A percentile compares a stretch with the other conserved stretches of the same genome.
Conservation (phyloP, 192 early-diverging fungal genomes). For the Backusella sp. region DNA sequence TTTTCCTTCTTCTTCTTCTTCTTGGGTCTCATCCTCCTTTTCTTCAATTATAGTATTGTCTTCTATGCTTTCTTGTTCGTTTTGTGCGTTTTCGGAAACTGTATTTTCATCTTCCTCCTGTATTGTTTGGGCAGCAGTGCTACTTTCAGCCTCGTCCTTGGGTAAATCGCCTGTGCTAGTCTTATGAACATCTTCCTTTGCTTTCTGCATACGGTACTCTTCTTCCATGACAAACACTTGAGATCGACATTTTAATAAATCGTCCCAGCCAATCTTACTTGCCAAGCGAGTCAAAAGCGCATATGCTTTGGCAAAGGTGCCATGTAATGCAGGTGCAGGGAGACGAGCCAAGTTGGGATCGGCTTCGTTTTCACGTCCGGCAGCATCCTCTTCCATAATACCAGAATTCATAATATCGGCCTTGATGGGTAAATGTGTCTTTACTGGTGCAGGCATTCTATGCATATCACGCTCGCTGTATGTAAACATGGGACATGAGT, state of each 20-base stretch:
- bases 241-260: constrained; percentile 82
- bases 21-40: constrained; percentile 29
- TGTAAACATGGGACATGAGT: constrained; percentile 99
- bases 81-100: neutral
- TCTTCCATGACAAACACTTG: constrained; percentile 99
- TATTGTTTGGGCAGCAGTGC: neutral
- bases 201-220: constrained; percentile 82
- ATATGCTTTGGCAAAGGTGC: constrained; percentile 94
- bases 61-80: constrained; percentile 19
- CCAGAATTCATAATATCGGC: constrained; percentile 65
- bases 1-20: constrained; percentile 17
- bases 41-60: constrained; percentile 28
- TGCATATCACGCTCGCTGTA: constrained; percentile 85
- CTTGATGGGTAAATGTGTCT: constrained; percentile 87
- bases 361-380: constrained; percentile 51
- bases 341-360: constrained; percentile 75
- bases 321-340: constrained; percentile 85
- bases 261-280: constrained; percentile 92
- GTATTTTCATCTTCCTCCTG: constrained; percentile 24
- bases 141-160: constrained; percentile 34
- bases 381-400: constrained; percentile 57
- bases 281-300: constrained; percentile 77
- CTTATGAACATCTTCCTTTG: constrained; percentile 68
- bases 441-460: constrained; percentile 86
- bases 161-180: constrained; percentile 30